A percentile compares a stretch with the other conserved stretches of the same genome.
phyloP scores from a whole-genome alignment of 2,329 filamentous ascomycete genomes.

The Apiospora malaysiana region DNA sequence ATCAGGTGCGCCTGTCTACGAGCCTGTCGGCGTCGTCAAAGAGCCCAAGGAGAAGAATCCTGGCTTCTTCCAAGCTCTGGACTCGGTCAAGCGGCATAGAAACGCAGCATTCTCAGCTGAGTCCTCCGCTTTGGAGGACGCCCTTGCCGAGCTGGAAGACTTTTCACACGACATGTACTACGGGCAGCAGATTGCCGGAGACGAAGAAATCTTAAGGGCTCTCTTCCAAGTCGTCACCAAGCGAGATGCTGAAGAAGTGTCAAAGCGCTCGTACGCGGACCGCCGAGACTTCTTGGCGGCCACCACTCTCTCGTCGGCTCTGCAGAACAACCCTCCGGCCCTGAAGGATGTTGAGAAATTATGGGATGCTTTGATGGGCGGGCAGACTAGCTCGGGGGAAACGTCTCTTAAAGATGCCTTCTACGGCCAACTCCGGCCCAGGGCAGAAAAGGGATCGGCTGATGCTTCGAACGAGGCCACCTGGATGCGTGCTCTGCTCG shows the following conservation, averaged over 20 bases:
- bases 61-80: conserved; percentile 54
- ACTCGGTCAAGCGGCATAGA: conserved; percentile 53
- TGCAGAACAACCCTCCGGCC: conserved; percentile 71
- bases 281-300: conserved; percentile 57
- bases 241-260: conserved; percentile 31
- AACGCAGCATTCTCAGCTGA: conserved; percentile 32
- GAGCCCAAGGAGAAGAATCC: conserved; percentile 50
- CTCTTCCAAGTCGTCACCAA: conserved; percentile 61
- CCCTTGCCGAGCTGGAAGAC: conserved; percentile 65
- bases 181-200: conserved; percentile 66
- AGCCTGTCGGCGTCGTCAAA: conserved; percentile 62
- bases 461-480: conserved; percentile 32
- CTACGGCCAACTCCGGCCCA: conserved; percentile 48
- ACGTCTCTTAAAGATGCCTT: conserved; percentile 44
- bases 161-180: conserved; percentile 74
- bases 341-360: conserved; percentile 55
- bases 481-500: conserved; percentile 42
- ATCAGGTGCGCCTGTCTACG: conserved; percentile 61
- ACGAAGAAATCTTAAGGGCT: conserved; percentile 56
- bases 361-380: conserved; percentile 51
- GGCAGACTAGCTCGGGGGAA: conserved; percentile 40
- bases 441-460: conserved; percentile 24
- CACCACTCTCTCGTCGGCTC: conserved; percentile 59
- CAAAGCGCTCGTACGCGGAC: conserved; percentile 33
- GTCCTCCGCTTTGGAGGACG: conserved; percentile 48